phyloP scores from a whole-genome alignment of 2,329 filamentous ascomycete species.

The Ophiostoma populinum region DNA sequence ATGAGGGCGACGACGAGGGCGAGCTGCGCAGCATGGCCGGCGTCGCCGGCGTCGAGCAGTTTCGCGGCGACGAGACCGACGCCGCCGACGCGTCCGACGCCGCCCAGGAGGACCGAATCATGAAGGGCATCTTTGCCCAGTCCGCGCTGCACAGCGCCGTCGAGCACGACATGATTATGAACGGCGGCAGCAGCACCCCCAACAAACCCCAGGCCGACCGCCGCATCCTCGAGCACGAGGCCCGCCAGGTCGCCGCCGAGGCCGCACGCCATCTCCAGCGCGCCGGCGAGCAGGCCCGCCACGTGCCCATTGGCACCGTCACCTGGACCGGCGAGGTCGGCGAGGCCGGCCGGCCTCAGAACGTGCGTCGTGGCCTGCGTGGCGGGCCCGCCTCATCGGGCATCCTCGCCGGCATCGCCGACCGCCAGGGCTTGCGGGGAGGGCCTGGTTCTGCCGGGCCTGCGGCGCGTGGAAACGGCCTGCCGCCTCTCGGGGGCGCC shows the following conservation, averaged over 20 bases:
- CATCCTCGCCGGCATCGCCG: conserved; percentile 38
- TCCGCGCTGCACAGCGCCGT: conserved; percentile 80
- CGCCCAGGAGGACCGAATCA: conserved; percentile 54
- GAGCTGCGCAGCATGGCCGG: conserved; percentile 27
- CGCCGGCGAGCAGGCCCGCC: conserved; percentile 54
- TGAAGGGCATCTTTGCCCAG: conserved; percentile 76
- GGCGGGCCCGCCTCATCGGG: conserved; percentile 31
- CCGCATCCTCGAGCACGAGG: conserved; percentile 64
- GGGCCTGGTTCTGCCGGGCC: no score
- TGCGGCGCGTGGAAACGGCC: no score
- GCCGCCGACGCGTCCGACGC: conserved; percentile 17
- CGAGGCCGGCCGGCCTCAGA: conserved; percentile 50
- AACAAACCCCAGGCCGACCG: conserved; percentile 57
- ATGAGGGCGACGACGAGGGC: conserved; percentile 5
- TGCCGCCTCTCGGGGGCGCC: no score
- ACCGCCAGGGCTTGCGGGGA: conserved; percentile 33
- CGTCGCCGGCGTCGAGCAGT: conserved; percentile 48
- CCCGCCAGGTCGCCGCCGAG: conserved; percentile 58
- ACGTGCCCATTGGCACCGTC: conserved; percentile 63
- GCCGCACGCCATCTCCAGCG: conserved; percentile 61
- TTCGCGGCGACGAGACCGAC: conserved; percentile 28
- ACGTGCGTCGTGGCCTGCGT: conserved; percentile 27
- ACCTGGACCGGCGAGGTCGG: conserved; percentile 89
- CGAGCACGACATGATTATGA: conserved; percentile 84
- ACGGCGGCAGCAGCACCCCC: conserved; percentile 55